Percentiles rank a stretch among this genome's conserved stretches.
Evolutionary conservation across 768 basidiomycete genomes (phyloP).

Genomic region (Kwoniella sp.): DNA sequence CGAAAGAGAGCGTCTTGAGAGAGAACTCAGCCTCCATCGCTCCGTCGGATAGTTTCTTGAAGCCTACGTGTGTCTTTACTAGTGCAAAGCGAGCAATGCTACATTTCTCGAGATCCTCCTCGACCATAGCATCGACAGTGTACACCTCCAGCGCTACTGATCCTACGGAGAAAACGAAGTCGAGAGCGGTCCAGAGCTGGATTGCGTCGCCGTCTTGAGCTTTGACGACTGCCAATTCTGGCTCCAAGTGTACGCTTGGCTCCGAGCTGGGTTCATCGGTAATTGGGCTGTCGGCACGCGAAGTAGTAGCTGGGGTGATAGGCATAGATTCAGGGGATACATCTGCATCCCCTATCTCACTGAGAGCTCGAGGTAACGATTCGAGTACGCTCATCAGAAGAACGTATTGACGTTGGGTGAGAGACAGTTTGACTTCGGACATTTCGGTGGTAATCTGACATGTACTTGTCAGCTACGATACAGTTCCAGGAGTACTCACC

Average conservation of each 20-base stretch:
- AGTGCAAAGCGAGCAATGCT: slow-evolving; percentile 85
- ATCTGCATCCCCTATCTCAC: slow-evolving; percentile 55
- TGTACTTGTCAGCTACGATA: slow-evolving; percentile 12
- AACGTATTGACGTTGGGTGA: slow-evolving; percentile 43
- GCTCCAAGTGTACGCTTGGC: slow-evolving; percentile 53
- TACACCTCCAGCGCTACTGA: slow-evolving; percentile 84
- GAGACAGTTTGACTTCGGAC: slow-evolving; percentile 42
- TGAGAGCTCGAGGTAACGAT: slow-evolving; percentile 62
- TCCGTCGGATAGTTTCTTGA: slow-evolving; percentile 79
- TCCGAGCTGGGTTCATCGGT: slow-evolving; percentile 11
- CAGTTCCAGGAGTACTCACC: slow-evolving; percentile 59
- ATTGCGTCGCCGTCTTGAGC: slow-evolving; percentile 51
- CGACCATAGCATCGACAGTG: slow-evolving; percentile 65
- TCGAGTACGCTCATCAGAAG: slow-evolving; percentile 53
- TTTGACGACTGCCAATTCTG: slow-evolving; percentile 55
- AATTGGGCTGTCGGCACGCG: slow-evolving; percentile 21
- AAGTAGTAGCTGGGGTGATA: slow-evolving; percentile 30
- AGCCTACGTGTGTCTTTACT: slow-evolving; percentile 72
- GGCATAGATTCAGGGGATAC: slow-evolving; percentile 41
- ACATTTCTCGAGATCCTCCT: slow-evolving; percentile 67
- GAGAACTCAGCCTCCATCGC: slow-evolving; percentile 84
- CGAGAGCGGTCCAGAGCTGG: slow-evolving; percentile 67
- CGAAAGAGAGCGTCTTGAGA: slow-evolving; percentile 87
- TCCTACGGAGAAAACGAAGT: slow-evolving; percentile 71
- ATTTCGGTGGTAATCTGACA: slow-evolving; percentile 46